A percentile compares a stretch with the other conserved stretches of the same genome.
Evolutionary conservation across 148 eudicot species (phyloP).

Genomic region (Chenopodium quinoa): DNA sequence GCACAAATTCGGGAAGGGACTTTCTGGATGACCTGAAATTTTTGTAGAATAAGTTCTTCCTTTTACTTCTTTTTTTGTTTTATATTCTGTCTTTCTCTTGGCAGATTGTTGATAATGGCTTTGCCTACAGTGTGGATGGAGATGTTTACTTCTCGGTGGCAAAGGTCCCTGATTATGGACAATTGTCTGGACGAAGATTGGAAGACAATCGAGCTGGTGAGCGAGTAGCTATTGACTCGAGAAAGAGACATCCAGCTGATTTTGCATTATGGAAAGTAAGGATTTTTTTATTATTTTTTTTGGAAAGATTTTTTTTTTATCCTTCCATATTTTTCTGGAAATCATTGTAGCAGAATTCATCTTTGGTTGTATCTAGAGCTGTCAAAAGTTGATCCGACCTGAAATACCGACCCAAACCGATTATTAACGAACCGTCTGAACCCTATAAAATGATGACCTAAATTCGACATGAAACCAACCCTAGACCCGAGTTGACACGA

Average conservation of each 20-base stretch:
- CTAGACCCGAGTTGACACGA: too few relatives aligned
- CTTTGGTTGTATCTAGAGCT: neutral
- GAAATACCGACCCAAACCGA: too few relatives aligned
- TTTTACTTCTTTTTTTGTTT: neutral
- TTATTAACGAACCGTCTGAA: too few relatives aligned
- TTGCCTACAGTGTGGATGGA: conserved; percentile 65
- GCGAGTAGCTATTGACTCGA: conserved; percentile 76
- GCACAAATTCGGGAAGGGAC: neutral
- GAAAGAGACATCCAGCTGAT: conserved; percentile 94
- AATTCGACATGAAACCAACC: too few relatives aligned
- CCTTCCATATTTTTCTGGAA: neutral
- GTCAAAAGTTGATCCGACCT: too few relatives aligned
- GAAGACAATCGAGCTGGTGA: conserved; percentile 98
- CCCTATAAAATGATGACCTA: too few relatives aligned
- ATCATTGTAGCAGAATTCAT: neutral
- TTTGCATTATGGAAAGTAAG: conserved; percentile 96
- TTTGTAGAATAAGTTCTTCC: neutral
- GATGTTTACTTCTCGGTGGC: conserved; percentile 93
- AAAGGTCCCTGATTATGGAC: conserved; percentile 70
- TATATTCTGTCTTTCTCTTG: conserved; percentile 18
- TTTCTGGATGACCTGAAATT: neutral
- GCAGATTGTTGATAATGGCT: conserved; percentile 82
- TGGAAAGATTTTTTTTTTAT: neutral
- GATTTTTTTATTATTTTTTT: neutral
- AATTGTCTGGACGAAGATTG: conserved; percentile 78